These are phyloP conservation scores for Pistacia integerrima DNA, from an alignment of 345 rosid species.

Conservation along the genomic window DNA sequence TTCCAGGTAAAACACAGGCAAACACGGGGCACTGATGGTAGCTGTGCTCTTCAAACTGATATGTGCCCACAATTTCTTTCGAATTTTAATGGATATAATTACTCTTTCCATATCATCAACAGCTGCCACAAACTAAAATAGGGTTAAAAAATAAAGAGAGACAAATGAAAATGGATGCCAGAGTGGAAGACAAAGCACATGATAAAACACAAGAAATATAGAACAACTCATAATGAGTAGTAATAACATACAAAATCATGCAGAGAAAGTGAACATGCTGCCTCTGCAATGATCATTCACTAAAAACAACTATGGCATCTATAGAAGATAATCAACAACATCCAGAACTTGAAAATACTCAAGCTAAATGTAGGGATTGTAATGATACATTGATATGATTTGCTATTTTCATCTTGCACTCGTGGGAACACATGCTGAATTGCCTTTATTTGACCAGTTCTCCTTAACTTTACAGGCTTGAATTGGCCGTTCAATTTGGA, in stretches of 20 bases:
- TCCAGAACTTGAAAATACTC: conserved; percentile 13
- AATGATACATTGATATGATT: conserved; percentile 20
- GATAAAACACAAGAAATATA: neutral
- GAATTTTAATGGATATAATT: no score
- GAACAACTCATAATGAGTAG: neutral
- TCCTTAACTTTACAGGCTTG: conserved; percentile 56
- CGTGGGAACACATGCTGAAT: conserved; percentile 53
- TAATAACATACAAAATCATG: conserved; percentile 2
- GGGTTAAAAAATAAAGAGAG: neutral
- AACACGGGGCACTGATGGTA: no score
- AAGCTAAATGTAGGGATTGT: conserved; percentile 12
- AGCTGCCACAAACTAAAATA: neutral
- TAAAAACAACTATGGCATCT: conserved; percentile 3
- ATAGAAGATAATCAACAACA: neutral
- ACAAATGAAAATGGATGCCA: neutral
- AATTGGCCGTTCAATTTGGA: conserved; percentile 50
- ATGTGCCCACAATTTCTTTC: no score
- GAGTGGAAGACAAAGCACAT: conserved; percentile 5
- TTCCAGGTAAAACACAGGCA: no score
- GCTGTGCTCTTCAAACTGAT: no score
- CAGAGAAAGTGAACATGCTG: conserved; percentile 8
- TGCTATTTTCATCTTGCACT: conserved; percentile 41
- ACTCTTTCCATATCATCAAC: no score
- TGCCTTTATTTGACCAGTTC: conserved; percentile 58
- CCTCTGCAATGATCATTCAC: conserved; percentile 17